Percentiles rank a stretch among this genome's conserved stretches.
Conservation (phyloP, 2,329 filamentous ascomycete species). For the Thelonectria discophora region DNA sequence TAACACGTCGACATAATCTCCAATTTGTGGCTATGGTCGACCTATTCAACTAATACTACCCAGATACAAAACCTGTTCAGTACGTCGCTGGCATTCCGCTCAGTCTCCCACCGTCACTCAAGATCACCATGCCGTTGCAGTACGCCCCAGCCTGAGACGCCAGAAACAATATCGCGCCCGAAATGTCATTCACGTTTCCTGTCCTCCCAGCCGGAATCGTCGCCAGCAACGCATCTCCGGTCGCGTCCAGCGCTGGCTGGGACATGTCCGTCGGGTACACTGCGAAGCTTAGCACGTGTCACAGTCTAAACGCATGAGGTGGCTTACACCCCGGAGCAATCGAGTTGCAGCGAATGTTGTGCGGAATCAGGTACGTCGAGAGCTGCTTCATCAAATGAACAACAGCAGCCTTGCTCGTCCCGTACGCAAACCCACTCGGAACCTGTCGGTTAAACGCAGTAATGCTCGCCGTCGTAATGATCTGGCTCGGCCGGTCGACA, state of each 20-base stretch:
- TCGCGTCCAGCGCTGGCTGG: background rate
- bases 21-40: too few species aligned
- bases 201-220: background rate
- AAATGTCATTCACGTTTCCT: background rate
- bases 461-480: constrained; percentile 4
- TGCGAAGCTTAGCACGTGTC: background rate
- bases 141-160: background rate
- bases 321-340: constrained; percentile 3
- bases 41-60: background rate
- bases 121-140: constrained; percentile 1
- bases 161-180: constrained; percentile 2
- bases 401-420: background rate
- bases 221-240: background rate
- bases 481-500: background rate
- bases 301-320: background rate
- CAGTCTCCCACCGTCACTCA: background rate
- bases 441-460: constrained; percentile 6
- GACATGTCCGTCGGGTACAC: constrained; percentile 11
- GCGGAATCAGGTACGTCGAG: background rate
- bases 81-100: background rate
- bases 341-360: constrained; percentile 5
- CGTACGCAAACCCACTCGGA: constrained; percentile 3
- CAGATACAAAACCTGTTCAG: background rate
- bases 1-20: background rate
- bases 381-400: constrained; percentile 8